Evolutionary conservation across 768 basidiomycete genomes (phyloP).

Genomic region (Symmetrospora coprosmae): DNA sequence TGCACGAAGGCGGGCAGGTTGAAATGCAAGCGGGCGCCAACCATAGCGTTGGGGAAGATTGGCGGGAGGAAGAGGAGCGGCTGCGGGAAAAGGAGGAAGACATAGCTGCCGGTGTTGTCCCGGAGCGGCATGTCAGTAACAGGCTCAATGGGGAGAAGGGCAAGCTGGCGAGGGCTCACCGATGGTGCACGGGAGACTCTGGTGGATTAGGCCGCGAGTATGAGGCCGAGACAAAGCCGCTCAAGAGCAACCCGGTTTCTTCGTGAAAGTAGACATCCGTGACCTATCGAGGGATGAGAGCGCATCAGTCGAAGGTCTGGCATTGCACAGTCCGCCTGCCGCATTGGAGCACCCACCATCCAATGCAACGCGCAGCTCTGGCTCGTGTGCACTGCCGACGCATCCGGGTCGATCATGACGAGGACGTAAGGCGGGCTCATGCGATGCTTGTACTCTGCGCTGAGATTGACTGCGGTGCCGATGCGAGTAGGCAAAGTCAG

Average conservation of each 20-base stretch:
- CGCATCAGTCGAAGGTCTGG: neutral
- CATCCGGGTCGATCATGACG: neutral
- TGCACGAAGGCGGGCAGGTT: constrained; percentile 5
- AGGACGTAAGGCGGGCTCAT: constrained; percentile 4
- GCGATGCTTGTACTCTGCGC: neutral
- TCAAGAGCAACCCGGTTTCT: neutral
- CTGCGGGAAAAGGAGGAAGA: constrained; percentile 8
- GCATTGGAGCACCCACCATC: too few species aligned
- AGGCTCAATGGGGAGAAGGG: neutral
- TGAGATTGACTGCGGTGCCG: constrained; percentile 3
- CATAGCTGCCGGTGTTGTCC: neutral
- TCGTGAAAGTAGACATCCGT: constrained; percentile 15
- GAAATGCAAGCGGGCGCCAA: constrained; percentile 11
- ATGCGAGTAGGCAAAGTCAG: too few species aligned
- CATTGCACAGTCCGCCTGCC: too few species aligned
- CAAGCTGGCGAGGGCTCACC: neutral
- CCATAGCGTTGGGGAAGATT: neutral
- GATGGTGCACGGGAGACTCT: constrained; percentile 12
- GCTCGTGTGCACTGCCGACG: constrained; percentile 1
- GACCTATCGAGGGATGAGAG: neutral
- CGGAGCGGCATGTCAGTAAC: neutral
- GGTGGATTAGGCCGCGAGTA: constrained; percentile 14
- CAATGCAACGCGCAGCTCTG: constrained; percentile 5
- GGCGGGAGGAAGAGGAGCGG: constrained; percentile 16
- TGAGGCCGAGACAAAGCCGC: constrained; percentile 6